phyloP scores from a whole-genome alignment of 495 filamentous ascomycete genomes.

The Daldinia caldariorum region DNA sequence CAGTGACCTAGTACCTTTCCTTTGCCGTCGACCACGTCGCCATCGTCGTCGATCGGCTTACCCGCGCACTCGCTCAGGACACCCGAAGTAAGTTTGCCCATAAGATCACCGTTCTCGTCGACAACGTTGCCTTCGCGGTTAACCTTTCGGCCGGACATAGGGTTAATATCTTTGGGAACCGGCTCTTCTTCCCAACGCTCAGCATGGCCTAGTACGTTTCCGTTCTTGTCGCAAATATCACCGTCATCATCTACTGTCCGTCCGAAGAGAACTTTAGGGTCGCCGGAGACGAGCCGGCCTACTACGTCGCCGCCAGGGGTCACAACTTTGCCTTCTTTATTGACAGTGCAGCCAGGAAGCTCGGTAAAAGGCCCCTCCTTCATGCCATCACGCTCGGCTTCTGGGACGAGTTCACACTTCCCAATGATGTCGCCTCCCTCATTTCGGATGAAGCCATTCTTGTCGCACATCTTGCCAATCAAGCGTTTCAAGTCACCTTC shows the following conservation, averaged over 20 bases:
- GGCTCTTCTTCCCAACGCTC: constrained; percentile 84
- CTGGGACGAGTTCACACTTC: constrained; percentile 78
- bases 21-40: constrained; percentile 84
- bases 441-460: constrained; percentile 81
- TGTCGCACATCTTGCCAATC: constrained; percentile 83
- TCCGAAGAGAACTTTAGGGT: constrained; percentile 74
- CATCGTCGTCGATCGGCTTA: constrained; percentile 85
- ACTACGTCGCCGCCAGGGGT: constrained; percentile 72
- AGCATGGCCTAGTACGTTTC: constrained; percentile 81
- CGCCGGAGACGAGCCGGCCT: constrained; percentile 77
- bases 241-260: constrained; percentile 85
- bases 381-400: constrained; percentile 69
- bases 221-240: constrained; percentile 82
- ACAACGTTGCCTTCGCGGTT: constrained; percentile 85
- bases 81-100: constrained; percentile 81
- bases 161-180: constrained; percentile 66
- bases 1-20: constrained; percentile 83
- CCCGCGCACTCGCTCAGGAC: constrained; percentile 75
- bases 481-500: constrained; percentile 76
- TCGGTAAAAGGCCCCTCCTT: constrained; percentile 84
- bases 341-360: constrained; percentile 75
- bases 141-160: constrained; percentile 79
- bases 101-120: constrained; percentile 80
- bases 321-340: constrained; percentile 78
- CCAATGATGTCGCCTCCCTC: constrained; percentile 84